Conservation (phyloP, 192 early-diverging fungal genomes). For the Piromyces sp. region DNA sequence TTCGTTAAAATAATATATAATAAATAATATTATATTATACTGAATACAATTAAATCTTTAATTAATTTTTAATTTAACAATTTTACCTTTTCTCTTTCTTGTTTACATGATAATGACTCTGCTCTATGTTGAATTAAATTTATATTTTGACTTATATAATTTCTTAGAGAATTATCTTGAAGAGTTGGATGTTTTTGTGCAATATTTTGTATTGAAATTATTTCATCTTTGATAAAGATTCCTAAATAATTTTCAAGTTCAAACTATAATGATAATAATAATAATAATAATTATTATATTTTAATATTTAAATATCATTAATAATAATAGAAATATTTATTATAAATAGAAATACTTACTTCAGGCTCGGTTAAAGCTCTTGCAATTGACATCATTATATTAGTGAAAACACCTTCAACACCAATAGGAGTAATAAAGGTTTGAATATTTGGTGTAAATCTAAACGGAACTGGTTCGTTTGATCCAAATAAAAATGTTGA, state of each 20-base stretch:
- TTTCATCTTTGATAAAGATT: constrained; percentile 87
- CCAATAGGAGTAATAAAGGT: constrained; percentile 83
- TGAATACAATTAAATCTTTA: no score
- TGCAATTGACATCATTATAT: constrained; percentile 65
- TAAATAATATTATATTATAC: no score
- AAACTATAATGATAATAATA: constrained; percentile 20
- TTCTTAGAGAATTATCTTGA: constrained; percentile 42
- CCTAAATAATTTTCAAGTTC: constrained; percentile 87
- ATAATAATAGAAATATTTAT: no score
- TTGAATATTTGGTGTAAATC: constrained; percentile 94
- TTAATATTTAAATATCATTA: no score
- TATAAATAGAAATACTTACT: constrained; percentile 7
- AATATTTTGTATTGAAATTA: constrained; percentile 54
- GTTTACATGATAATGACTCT: constrained; percentile 49
- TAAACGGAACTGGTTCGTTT: constrained; percentile 85
- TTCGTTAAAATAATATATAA: no score
- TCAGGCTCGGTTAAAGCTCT: constrained; percentile 66
- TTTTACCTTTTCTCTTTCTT: constrained; percentile 56
- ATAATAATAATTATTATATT: no score
- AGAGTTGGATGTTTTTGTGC: constrained; percentile 31
- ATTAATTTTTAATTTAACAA: no score
- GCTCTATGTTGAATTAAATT: constrained; percentile 51
- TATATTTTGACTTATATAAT: constrained; percentile 51
- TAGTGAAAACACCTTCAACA: constrained; percentile 80
- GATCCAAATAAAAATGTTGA: constrained; percentile 29